Evolutionary conservation across 495 filamentous ascomycete genomes (phyloP), one percentile per base, ranked within the genome.

Genomic region (Copromyces sp.): DNA sequence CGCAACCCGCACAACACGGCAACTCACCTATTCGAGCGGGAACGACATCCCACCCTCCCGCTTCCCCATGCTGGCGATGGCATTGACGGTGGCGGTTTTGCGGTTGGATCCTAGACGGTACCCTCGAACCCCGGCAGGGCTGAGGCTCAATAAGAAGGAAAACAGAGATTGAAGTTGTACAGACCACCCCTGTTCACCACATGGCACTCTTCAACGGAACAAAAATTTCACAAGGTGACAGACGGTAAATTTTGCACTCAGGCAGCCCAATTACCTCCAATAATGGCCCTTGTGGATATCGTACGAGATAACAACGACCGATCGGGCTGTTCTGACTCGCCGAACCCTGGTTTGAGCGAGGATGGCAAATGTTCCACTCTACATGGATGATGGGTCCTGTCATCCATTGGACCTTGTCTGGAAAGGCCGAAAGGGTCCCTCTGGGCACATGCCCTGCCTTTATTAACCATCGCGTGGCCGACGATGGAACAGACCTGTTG

Each of bases 221-320:
- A 59, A 40, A 35, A 65, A 40, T 41, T 69, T 45, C 35, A 39
- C 59, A 39, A 45, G 35, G 35, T 39, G 9, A 70, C 39, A 38
- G 47, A 73, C 9, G 29, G 29, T 61, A 45, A 38, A 59, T 44
- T 70, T 70, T 70, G 59, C 69, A 74, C 68, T 74, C 71, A 53
- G 35, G 47, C 9, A 39, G 32, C 24, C 17, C 44, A 24, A 73
- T 70, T 72, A 71, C 45, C 41, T 40, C 17, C 14, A 73, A 40
- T 72, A 69, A 45, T 71, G 71, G 38, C 20, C 59, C 24, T 38
- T 41, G 71, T 59, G 72, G 53, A 45, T 71, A 75, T 75, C 74
- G 74, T 75, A 73, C 74, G 74, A 75, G 71, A 72, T 69, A 41
- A 69, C 40, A 47, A 69, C 65, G 32, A n/a, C 37, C 37, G 74